Base-by-base conservation (phyloP, 768 basidiomycete species). In the Pleurotus platypus region DNA sequence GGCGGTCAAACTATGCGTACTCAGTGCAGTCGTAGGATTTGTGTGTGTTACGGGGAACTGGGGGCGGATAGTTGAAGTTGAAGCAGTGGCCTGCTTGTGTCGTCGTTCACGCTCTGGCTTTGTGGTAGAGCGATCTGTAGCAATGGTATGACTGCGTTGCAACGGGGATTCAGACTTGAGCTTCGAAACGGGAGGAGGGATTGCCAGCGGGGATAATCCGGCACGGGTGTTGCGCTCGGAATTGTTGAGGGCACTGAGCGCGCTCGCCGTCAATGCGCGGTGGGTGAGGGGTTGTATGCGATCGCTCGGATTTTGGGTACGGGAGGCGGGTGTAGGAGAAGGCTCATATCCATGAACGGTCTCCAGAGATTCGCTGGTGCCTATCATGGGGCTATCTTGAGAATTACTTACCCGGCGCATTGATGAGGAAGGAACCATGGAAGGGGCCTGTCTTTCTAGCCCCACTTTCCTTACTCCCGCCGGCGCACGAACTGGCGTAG, bases 1-100 rank as follows among this genome's bases (percentile, higher is more conserved):
- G 58, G 77, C 79, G 3, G 83, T 81, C 4, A 84, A 86, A 0
- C 85, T 89, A 60, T 86, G 84, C 0, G 81, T 68, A 1, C 86
- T 87, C 11, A 90, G 56, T 13, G 85, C 85, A 15, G 87, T 90
- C 38, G 88, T 89, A 1, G 85, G 75, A 57, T 77, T 81, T 0
- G 82, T 78, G 0, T 81, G 80, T 2, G 80, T 82, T 37, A 77
- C 62, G 8, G 83, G 75, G 48, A 81, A 79, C n/a, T 76, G 69
- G 13, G 78, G 64, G 50, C 66, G 65, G 70, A 62, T 83, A 79
- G 35, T 82, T 65, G 3, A 83, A 60, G 46, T 49, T 48, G 51
- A 54, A 16, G 51, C 9, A n/a, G 39, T 39, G 11, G 51, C 51
- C 24, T 39, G 51, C 15, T 54, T 40, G 13, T 26, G 47, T 20